Evolutionary conservation across 2,329 filamentous ascomycete species (phyloP).

Genomic region (Byssoonygena ceratinophila): DNA sequence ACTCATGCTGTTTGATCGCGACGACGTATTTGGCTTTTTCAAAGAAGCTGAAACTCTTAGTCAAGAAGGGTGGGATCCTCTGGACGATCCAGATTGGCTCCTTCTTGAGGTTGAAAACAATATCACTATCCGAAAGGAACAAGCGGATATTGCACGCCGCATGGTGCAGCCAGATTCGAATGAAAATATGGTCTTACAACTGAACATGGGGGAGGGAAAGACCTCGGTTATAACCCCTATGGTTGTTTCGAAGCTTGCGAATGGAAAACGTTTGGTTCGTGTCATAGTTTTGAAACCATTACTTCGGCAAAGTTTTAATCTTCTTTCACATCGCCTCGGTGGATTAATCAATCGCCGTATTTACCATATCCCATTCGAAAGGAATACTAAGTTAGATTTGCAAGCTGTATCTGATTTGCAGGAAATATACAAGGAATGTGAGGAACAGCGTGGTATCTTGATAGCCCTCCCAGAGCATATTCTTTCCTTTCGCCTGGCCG

Average conservation of each 20-base stretch:
- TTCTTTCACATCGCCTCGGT: conserved; percentile 44
- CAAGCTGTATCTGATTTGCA: conserved; percentile 30
- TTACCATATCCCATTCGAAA: conserved; percentile 48
- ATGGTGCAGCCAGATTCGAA: conserved; percentile 42
- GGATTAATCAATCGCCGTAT: conserved; percentile 45
- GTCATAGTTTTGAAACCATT: conserved; percentile 52
- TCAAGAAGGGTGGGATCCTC: conserved; percentile 47
- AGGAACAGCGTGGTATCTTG: conserved; percentile 44
- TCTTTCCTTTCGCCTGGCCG: conserved; percentile 54
- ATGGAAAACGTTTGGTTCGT: conserved; percentile 42
- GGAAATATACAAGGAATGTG: conserved; percentile 39
- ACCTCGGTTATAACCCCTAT: conserved; percentile 58
- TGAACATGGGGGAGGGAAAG: conserved; percentile 62
- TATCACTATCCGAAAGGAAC: conserved; percentile 50
- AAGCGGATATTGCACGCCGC: conserved; percentile 46
- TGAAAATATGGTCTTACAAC: conserved; percentile 47
- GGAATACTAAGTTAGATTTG: conserved; percentile 33
- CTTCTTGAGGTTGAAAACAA: conserved; percentile 55
- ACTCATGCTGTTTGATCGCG: neutral
- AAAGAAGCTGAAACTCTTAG: conserved; percentile 41
- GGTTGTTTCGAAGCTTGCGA: conserved; percentile 43
- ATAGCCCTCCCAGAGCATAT: conserved; percentile 55
- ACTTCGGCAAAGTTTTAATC: conserved; percentile 48
- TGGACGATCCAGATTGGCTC: conserved; percentile 48
- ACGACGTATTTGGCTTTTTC: conserved; percentile 14